Percentiles rank a stretch among this genome's conserved stretches.
Conservation (phyloP, 2,329 filamentous ascomycete genomes). For the Monosporascus sp. region DNA sequence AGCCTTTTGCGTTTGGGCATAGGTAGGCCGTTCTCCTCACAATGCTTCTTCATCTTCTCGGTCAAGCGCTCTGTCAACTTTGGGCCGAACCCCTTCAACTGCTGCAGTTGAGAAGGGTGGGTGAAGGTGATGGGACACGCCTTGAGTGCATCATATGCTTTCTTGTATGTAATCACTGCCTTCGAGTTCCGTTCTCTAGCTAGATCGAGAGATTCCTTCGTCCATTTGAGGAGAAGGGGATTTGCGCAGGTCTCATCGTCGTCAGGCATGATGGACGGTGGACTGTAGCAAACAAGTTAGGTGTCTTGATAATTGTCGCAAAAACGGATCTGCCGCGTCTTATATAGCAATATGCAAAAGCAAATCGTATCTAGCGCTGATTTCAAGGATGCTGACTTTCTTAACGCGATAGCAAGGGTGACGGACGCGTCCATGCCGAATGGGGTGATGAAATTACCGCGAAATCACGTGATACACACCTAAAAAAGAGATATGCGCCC, state of each 20-base stretch:
- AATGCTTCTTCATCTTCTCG: conserved; percentile 54
- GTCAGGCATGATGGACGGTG: conserved; percentile 4
- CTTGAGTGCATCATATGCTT: conserved; percentile 72
- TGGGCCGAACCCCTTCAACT: conserved; percentile 68
- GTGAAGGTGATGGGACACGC: conserved; percentile 65
- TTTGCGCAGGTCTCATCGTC: conserved; percentile 52
- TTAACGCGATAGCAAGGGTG: neutral
- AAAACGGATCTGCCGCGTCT: neutral
- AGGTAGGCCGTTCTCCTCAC: conserved; percentile 59
- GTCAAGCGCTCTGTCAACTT: conserved; percentile 67
- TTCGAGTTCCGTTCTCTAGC: conserved; percentile 66
- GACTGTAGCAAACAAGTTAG: neutral
- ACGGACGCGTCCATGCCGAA: neutral
- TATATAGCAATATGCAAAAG: neutral
- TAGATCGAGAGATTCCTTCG: conserved; percentile 71
- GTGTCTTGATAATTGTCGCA: conserved; percentile 7
- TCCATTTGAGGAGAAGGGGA: conserved; percentile 65
- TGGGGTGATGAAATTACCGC: conserved; percentile 5
- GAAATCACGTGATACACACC: conserved; percentile 16
- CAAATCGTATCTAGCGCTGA: neutral
- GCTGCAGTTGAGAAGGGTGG: conserved; percentile 68
- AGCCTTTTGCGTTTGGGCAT: conserved; percentile 58
- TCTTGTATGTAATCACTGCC: conserved; percentile 65
- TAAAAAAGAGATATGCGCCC: neutral
- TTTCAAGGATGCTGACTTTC: too few relatives aligned